Conservation (phyloP, 371 early-diverging fungal genomes). For the Chytridiales sp. region DNA sequence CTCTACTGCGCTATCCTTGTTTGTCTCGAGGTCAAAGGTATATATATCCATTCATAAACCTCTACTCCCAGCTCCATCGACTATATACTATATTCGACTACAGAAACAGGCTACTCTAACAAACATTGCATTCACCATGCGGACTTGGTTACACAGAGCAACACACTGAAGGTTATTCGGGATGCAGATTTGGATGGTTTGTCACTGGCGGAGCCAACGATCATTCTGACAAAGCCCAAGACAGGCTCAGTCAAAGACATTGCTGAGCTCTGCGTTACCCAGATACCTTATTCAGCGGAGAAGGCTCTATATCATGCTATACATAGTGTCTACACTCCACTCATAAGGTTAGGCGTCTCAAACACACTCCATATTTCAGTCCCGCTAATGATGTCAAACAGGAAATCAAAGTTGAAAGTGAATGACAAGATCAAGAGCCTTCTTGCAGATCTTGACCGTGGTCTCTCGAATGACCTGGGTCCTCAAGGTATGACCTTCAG, state of each 20-base stretch:
- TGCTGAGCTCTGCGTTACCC: neutral
- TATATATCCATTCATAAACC: neutral
- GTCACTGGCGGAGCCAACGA: neutral
- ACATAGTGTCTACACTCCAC: slow-evolving; percentile 25
- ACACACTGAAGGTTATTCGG: slow-evolving; percentile 2
- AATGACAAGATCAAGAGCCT: slow-evolving; percentile 36
- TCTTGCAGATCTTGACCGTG: slow-evolving; percentile 43
- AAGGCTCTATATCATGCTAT: slow-evolving; percentile 20
- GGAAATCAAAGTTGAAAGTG: slow-evolving; percentile 33
- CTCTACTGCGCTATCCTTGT: no score
- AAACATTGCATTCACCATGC: neutral
- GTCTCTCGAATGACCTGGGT: slow-evolving; percentile 24
- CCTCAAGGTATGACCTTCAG: no score
- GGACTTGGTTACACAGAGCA: no score
- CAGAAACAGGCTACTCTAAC: neutral
- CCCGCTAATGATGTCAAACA: neutral
- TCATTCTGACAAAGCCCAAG: slow-evolving; percentile 5
- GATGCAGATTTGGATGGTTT: slow-evolving; percentile 12
- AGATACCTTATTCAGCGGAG: slow-evolving; percentile 14
- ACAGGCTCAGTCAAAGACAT: neutral
- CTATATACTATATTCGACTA: no score
- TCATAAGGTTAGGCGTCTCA: slow-evolving; percentile 5
- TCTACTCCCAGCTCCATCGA: no score
- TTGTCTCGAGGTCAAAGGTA: slow-evolving; percentile 12
- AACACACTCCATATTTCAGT: neutral